A percentile compares a stretch with the other conserved stretches of the same genome.
Evolutionary conservation across 805 yeast genomes (phyloP).

Genomic region (Candida cerambycidarum): DNA sequence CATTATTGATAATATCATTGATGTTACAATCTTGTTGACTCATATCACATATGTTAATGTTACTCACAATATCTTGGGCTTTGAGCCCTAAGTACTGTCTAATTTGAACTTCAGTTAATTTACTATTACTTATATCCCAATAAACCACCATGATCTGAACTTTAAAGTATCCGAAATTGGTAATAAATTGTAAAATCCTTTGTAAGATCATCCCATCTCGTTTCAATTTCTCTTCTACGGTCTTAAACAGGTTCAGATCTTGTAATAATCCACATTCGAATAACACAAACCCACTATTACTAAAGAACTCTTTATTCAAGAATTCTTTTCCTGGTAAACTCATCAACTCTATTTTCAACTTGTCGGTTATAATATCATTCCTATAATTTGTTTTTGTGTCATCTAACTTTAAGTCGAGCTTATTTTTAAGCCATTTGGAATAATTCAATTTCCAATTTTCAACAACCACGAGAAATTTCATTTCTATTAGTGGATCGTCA

Average conservation of each 20-base stretch:
- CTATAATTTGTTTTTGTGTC: constrained; percentile 25
- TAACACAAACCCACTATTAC: constrained; percentile 42
- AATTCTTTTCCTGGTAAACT: constrained; percentile 43
- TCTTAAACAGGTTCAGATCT: constrained; percentile 3
- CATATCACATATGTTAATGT: constrained; percentile 35
- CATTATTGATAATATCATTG: constrained; percentile 23
- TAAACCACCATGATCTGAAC: constrained; percentile 40
- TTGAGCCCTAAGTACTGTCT: constrained; percentile 16
- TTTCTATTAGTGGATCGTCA: constrained; percentile 19
- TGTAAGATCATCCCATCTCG: constrained; percentile 37
- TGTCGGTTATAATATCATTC: constrained; percentile 22
- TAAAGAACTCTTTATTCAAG: constrained; percentile 37
- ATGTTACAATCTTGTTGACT: constrained; percentile 24
- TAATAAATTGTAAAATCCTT: constrained; percentile 34
- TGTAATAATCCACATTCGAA: constrained; percentile 51
- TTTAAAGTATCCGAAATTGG: constrained; percentile 35
- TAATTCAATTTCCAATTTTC: constrained; percentile 48
- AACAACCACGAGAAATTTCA: constrained; percentile 44
- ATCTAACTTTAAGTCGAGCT: constrained; percentile 39
- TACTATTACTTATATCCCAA: constrained; percentile 38
- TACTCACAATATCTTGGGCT: constrained; percentile 17
- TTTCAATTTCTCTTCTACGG: constrained; percentile 30
- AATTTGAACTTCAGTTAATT: constrained; percentile 17
- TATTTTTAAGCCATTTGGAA: constrained; percentile 51
- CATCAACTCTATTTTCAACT: constrained; percentile 32